Percentiles rank a stretch among this genome's conserved stretches.
Conservation (phyloP, 192 early-diverging fungal species). For the Haplosporangium gracile region DNA sequence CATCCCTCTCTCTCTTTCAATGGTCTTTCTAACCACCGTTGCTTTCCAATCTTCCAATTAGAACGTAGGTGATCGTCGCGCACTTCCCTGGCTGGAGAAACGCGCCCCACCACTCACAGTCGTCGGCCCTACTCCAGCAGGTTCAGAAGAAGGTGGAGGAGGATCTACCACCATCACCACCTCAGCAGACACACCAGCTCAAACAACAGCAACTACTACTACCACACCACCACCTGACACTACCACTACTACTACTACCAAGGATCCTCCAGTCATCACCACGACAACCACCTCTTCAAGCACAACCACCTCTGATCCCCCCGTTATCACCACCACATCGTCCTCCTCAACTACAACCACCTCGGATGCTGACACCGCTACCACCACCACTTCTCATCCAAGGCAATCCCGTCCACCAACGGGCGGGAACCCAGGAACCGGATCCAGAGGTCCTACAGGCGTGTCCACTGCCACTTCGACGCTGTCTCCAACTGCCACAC, state of each 20-base stretch:
- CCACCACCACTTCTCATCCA: neutral
- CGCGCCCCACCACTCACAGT: neutral
- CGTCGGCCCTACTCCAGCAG: neutral
- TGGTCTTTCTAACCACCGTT: neutral
- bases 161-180: neutral
- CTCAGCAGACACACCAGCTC: neutral
- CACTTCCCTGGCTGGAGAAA: neutral
- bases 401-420: neutral
- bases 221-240: neutral
- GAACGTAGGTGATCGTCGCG: neutral
- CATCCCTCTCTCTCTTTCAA: neutral
- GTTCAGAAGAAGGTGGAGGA: neutral
- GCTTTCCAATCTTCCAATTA: neutral
- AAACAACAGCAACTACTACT: neutral
- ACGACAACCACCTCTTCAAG: neutral
- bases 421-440: neutral
- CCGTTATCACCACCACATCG: neutral
- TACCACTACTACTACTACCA: conserved; percentile 1
- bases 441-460: neutral
- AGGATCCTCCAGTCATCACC: neutral
- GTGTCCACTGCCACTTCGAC: conserved; percentile 7
- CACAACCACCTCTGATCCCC: neutral
- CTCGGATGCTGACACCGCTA: neutral
- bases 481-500: conserved; percentile 13
- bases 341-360: conserved; percentile 9